Evolutionary conservation across 106 monocot species (phyloP).

Genomic region (Triglochin maritima): DNA sequence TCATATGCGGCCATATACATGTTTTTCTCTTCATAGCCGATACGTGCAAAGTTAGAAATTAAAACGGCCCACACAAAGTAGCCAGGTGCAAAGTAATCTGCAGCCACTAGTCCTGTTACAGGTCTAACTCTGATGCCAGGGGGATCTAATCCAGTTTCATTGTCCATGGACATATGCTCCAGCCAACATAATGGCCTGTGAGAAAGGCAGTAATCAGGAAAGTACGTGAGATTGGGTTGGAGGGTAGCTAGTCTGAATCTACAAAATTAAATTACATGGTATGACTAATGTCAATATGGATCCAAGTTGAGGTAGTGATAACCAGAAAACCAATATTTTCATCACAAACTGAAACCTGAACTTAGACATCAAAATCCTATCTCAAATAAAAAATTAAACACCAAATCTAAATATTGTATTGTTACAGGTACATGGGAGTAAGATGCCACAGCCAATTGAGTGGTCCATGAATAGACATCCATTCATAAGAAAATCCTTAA

Average conservation of each 20-base stretch:
- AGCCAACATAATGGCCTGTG: slow-evolving; percentile 96
- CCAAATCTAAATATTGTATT: no score
- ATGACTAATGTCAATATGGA: neutral
- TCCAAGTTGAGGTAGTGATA: neutral
- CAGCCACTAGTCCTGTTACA: slow-evolving; percentile 93
- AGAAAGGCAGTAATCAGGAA: neutral
- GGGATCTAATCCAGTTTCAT: slow-evolving; percentile 98
- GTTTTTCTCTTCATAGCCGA: slow-evolving; percentile 97
- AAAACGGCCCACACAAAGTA: slow-evolving; percentile 99
- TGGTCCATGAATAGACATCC: no score
- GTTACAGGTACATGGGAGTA: no score
- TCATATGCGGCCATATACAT: slow-evolving; percentile 99
- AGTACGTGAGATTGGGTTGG: neutral
- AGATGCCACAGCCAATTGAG: no score
- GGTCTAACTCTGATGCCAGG: slow-evolving; percentile 79
- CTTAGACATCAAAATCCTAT: neutral
- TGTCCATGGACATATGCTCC: slow-evolving; percentile 97
- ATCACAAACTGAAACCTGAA: no score
- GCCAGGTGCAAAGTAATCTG: slow-evolving; percentile 96
- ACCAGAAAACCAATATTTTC: neutral
- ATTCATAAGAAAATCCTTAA: no score
- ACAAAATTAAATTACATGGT: no score
- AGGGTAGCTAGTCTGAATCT: no score
- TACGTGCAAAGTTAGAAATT: slow-evolving; percentile 96
- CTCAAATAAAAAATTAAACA: neutral